Evolutionary conservation across 169 alveolate genomes (phyloP), one percentile per base, ranked within the genome.

Genomic region (Plasmodium reichenowi): DNA sequence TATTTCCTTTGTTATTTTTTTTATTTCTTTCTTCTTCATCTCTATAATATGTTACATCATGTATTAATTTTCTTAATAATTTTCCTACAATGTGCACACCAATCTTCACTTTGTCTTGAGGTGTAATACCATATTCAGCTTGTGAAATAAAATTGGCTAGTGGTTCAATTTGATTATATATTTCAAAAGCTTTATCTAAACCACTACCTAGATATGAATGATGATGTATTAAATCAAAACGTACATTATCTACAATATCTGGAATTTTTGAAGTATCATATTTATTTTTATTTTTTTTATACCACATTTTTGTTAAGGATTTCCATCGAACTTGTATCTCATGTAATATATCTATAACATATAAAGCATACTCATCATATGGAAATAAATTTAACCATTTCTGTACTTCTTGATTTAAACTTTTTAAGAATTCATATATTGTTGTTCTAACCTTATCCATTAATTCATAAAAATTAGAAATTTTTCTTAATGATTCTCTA

Each of bases 201-300:
- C 95, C 97, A 43, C 92, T 68, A 1, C 96, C 96, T 43, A 92
- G 72, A 67, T 93, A 91, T 12, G 94, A 73, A 48, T 94, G 97
- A 73, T 94, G 95, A 90, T 96, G 98, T 12, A 95, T 95, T 13
- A 96, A 88, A 87, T 96, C 98, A 74, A 93, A 96, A 45, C 97
- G 86, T 3, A 95, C 64, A 74, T 95, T 95, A 73, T 96, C 98
- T 54, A 93, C 94, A 24, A 96, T 92, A 24, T 96, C 98, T 12
- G 97, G 96, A 6, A 96, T 88, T 88, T 93, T 93, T 22, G 97
- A 93, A 20, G 94, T 94, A 63, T 96, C 97, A 74, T 93, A 96
- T 72, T 63, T 63, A 45, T 72, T 68, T 24, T 90, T 92, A 87
- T 72, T 83, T 72, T 71, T 83, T 52, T 71, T 89, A 59, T 10